Base-by-base conservation (phyloP, 331 rosid genomes). In the Rosa hybrid region DNA sequence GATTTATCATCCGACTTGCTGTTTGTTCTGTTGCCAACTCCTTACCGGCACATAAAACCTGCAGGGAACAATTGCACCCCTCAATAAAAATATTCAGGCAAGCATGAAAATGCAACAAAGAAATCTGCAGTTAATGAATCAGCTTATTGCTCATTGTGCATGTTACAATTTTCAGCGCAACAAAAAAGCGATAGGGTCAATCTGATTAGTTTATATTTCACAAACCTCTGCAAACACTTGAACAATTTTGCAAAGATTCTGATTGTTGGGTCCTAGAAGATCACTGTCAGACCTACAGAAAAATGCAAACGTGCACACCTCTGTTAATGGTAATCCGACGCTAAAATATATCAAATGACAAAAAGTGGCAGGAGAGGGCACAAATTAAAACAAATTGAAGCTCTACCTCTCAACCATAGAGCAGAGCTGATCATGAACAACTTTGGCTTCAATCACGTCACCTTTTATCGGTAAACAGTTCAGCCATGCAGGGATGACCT, bases 401-500 rank as follows among this genome's bases (percentile, higher is more conserved):
- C 46, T 42, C 79, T 77, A 89, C 98, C 97, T 90, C 84, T 94
- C 98, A 1, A 90, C 97, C 96, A 94, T 92, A 5, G 97, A 87
- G 79, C 98, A 92, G 76, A 94, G 97, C 85, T 91, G 98, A 71
- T 94, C 98, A 14, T 92, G 98, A 71, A 94, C 98, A 68, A 90
- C 94, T 87, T 94, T 94, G 67, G 98, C 98, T 85, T 94, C 98
- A 51, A 94, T 90, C 87, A 91, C 83, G 86, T 94, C 98, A 86
- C 96, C 91, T 83, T 92, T 94, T 77, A 94, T 92, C 18, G 98
- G 98, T 85, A 94, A 86, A 87, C 98, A 92, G 90, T 92, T 94
- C 84, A 94, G 90, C 98, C 98, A 94, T 34, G 91, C 97, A 7
- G 97, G 97, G 85, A 94, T 81, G n/a, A 92, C 94, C 98, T 94